Conservation (phyloP, 1,139 yeast species). For the Taphrina confusa region DNA sequence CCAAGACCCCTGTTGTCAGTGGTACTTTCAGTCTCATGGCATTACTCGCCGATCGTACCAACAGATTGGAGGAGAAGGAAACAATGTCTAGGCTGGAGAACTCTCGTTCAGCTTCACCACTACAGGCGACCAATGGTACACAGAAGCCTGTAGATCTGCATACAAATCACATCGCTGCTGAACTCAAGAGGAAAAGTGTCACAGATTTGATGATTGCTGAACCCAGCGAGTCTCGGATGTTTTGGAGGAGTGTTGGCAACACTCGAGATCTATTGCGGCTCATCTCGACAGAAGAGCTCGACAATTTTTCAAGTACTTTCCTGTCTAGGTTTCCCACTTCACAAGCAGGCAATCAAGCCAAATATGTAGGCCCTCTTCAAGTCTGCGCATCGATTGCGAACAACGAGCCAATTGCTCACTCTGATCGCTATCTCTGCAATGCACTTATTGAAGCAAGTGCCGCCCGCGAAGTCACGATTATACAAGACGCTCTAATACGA, state of each 20-base stretch:
- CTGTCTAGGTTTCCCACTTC: background rate
- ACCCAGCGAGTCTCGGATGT: too few relatives aligned
- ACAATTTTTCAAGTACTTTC: background rate
- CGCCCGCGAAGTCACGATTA: background rate
- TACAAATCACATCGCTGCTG: too few relatives aligned
- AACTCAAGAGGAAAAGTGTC: too few relatives aligned
- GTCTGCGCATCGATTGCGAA: background rate
- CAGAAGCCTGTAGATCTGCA: too few relatives aligned
- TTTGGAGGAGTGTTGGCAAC: too few relatives aligned
- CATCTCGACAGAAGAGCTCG: too few relatives aligned
- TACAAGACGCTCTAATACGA: background rate
- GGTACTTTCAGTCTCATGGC: conserved; percentile 10
- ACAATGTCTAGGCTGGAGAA: background rate
- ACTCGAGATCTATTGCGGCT: too few relatives aligned
- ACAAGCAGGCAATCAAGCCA: background rate
- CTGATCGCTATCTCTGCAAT: background rate
- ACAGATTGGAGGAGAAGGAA: background rate
- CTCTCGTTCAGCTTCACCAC: background rate
- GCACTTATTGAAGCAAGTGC: background rate
- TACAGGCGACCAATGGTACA: too few relatives aligned
- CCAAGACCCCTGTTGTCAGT: background rate
- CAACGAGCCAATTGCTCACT: too few relatives aligned
- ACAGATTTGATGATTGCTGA: too few relatives aligned
- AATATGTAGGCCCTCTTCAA: background rate
- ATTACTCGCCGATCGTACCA: conserved; percentile 3